Percentiles rank a stretch among this genome's conserved stretches.
Evolutionary conservation across 306 rosid genomes (phyloP).

Genomic region (Prinsepia uniflora): DNA sequence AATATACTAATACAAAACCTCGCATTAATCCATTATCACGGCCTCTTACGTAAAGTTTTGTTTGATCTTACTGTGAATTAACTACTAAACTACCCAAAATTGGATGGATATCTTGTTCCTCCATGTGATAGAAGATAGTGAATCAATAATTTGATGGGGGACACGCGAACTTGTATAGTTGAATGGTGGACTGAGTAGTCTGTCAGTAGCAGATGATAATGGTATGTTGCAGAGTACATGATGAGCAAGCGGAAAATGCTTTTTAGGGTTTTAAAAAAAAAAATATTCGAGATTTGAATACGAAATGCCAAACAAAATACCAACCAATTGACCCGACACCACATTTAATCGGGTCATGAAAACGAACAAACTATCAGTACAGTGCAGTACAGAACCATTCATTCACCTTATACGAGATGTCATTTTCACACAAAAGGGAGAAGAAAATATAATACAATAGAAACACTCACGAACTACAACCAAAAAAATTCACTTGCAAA

Average conservation of each 20-base stretch:
- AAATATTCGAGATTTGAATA: background rate
- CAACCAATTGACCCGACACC: slow-evolving; percentile 6
- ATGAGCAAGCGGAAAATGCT: background rate
- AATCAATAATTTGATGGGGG: slow-evolving; percentile 21
- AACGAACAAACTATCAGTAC: background rate
- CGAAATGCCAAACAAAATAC: background rate
- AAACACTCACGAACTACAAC: too few species aligned
- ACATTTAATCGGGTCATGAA: slow-evolving; percentile 25
- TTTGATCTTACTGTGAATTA: too few species aligned
- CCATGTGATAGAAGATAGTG: background rate
- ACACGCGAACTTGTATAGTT: slow-evolving; percentile 23
- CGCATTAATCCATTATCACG: too few species aligned
- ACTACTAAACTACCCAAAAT: too few species aligned
- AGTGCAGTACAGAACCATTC: background rate
- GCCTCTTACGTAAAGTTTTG: too few species aligned
- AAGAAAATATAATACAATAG: too few species aligned
- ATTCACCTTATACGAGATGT: slow-evolving; percentile 9
- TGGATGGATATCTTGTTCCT: background rate
- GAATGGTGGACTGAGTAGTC: background rate
- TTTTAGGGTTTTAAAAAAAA: too few species aligned
- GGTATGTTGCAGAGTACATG: slow-evolving; percentile 7
- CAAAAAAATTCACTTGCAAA: too few species aligned
- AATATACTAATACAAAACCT: too few species aligned
- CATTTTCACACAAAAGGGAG: background rate
- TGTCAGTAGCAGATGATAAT: background rate